Conservation (phyloP, 75 land plant genomes). For the Selaginella moellendorffii region DNA sequence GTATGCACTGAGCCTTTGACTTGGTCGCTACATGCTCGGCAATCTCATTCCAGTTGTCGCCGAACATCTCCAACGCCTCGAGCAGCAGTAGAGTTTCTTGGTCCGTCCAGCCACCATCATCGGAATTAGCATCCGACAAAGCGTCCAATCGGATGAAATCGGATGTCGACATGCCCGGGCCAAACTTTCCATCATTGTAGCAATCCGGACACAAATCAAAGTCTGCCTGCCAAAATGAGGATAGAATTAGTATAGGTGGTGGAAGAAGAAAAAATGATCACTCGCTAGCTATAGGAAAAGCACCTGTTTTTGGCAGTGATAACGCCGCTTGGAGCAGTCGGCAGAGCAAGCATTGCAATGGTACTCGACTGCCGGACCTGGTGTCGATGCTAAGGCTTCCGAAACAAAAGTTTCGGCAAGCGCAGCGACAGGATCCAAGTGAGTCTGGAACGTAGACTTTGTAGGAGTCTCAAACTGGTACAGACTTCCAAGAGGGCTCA, state of each 20-base stretch:
- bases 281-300: constrained; percentile 11
- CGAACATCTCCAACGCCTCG: constrained; percentile 81
- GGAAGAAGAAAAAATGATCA: constrained; percentile 12
- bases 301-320: constrained; percentile 95
- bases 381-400: constrained; percentile 42
- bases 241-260: neutral
- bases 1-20: constrained; percentile 79
- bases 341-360: constrained; percentile 94
- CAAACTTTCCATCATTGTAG: constrained; percentile 77
- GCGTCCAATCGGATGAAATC: constrained; percentile 95
- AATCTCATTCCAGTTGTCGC: constrained; percentile 96
- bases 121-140: constrained; percentile 45
- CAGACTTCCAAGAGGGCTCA: constrained; percentile 34
- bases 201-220: constrained; percentile 89
- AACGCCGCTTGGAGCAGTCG: constrained; percentile 86
- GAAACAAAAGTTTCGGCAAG: constrained; percentile 36
- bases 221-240: constrained; percentile 70
- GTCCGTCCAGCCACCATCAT: constrained; percentile 90
- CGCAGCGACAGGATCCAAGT: neutral
- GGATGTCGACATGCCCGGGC: constrained; percentile 54
- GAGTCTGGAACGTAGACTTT: constrained; percentile 12
- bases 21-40: constrained; percentile 97
- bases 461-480: constrained; percentile 49
- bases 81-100: constrained; percentile 90
- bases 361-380: constrained; percentile 75